A percentile compares a stretch with the other conserved stretches of the same genome.
Evolutionary conservation across 306 rosid species (phyloP).

Genomic region (Trifolium repens): DNA sequence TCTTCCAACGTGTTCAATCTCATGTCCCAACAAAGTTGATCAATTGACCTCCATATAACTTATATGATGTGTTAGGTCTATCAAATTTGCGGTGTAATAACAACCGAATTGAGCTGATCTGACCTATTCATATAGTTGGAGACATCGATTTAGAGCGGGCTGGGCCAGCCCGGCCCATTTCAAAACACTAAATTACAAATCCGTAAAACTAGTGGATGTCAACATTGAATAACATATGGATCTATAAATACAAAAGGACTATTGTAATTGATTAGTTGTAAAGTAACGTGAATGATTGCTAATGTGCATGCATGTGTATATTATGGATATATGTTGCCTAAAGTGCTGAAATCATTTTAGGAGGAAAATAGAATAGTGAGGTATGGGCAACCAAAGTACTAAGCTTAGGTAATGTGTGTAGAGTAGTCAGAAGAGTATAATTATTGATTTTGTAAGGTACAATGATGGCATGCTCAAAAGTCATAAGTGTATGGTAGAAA

Average conservation of each 20-base stretch:
- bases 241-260: not conserved
- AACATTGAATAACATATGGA: constrained; percentile 30
- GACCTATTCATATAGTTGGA: no score
- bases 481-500: constrained; percentile 22
- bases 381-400: constrained; percentile 26
- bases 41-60: no score
- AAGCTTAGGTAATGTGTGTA: not conserved
- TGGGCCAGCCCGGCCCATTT: no score
- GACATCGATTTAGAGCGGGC: no score
- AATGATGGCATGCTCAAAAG: constrained; percentile 40
- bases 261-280: constrained; percentile 14
- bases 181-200: not conserved
- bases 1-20: no score
- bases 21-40: no score
- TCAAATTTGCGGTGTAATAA: no score
- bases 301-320: constrained; percentile 9
- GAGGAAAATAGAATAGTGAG: constrained; percentile 5
- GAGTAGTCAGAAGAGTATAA: not conserved
- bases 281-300: constrained; percentile 33
- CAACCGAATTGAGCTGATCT: no score
- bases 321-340: not conserved
- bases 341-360: constrained; percentile 1
- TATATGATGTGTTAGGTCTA: no score
- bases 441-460: constrained; percentile 16
- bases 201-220: not conserved